These are phyloP conservation scores for Naganishia vaughanmartiniae DNA, from an alignment of 768 basidiomycete genomes.

Conservation along the genomic window DNA sequence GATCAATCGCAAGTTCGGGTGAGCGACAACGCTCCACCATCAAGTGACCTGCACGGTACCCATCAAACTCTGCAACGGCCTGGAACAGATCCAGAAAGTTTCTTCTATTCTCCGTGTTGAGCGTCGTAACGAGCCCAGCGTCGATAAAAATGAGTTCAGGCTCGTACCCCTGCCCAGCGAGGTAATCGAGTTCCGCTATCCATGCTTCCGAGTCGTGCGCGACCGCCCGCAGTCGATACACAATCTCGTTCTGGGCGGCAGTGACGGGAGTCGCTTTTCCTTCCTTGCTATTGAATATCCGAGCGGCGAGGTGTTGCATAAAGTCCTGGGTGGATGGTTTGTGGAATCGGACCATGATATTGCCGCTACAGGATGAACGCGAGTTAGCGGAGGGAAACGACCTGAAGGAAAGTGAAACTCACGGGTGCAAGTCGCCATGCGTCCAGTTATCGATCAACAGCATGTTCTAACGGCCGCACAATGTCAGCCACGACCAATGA, in stretches of 20 bases:
- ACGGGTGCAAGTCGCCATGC: conserved; percentile 60
- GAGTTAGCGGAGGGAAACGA: background rate
- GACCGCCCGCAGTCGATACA: conserved; percentile 67
- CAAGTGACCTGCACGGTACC: conserved; percentile 87
- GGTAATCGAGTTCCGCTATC: conserved; percentile 64
- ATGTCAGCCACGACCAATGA: conserved; percentile 1
- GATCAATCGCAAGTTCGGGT: conserved; percentile 83
- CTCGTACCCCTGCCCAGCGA: conserved; percentile 71
- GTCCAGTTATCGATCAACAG: conserved; percentile 96
- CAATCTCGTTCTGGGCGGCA: conserved; percentile 56
- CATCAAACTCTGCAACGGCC: conserved; percentile 93
- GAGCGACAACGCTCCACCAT: conserved; percentile 94
- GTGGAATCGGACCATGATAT: conserved; percentile 96
- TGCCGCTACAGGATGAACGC: conserved; percentile 58
- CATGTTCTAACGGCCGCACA: conserved; percentile 70
- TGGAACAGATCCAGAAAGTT: conserved; percentile 97
- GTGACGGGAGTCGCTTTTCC: conserved; percentile 43
- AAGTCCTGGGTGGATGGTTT: conserved; percentile 69
- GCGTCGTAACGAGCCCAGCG: conserved; percentile 86
- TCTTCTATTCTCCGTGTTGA: conserved; percentile 73
- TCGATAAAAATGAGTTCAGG: conserved; percentile 96
- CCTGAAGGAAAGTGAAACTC: conserved; percentile 18
- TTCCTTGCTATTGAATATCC: conserved; percentile 56
- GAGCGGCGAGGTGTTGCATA: conserved; percentile 62
- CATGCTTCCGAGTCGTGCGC: conserved; percentile 61